Conservation (phyloP, 768 basidiomycete species). For the Trametes sanguinea region DNA sequence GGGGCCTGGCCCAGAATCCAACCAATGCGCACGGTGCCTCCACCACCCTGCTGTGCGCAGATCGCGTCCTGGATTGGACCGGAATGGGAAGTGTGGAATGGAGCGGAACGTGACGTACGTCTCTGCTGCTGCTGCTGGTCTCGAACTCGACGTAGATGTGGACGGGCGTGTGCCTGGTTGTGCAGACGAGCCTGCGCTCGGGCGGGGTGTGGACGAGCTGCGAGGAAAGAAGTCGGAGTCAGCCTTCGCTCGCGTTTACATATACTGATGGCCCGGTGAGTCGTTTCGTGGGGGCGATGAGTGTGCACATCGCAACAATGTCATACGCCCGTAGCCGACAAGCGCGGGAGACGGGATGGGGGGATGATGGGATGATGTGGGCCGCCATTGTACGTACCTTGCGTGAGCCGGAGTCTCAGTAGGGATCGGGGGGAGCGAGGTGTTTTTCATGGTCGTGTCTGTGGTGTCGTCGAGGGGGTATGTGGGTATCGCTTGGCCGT, state of each 20-base stretch:
- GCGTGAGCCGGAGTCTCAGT: neutral
- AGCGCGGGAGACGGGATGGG: neutral
- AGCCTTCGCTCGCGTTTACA: too few species aligned
- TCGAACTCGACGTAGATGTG: neutral
- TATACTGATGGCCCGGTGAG: too few species aligned
- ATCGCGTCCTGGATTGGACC: neutral
- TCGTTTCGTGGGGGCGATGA: neutral
- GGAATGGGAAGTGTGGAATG: neutral
- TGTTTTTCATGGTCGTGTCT: conserved; percentile 5
- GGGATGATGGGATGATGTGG: neutral
- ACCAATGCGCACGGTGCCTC: neutral
- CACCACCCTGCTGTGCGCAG: too few species aligned
- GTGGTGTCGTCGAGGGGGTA: neutral
- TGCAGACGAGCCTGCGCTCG: too few species aligned
- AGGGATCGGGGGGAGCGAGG: conserved; percentile 11
- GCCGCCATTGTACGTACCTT: neutral
- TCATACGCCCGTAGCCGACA: neutral
- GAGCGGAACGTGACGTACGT: conserved; percentile 6
- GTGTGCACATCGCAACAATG: neutral
- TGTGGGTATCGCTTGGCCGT: conserved; percentile 2
- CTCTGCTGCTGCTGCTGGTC: neutral
- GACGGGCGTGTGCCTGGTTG: neutral
- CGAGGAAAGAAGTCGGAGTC: too few species aligned
- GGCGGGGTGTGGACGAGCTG: too few species aligned
- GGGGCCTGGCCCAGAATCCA: neutral